These are phyloP conservation scores for Ceratobasidium sp. DNA, from an alignment of 1,284 basidiomycete species.

Conservation along the genomic window DNA sequence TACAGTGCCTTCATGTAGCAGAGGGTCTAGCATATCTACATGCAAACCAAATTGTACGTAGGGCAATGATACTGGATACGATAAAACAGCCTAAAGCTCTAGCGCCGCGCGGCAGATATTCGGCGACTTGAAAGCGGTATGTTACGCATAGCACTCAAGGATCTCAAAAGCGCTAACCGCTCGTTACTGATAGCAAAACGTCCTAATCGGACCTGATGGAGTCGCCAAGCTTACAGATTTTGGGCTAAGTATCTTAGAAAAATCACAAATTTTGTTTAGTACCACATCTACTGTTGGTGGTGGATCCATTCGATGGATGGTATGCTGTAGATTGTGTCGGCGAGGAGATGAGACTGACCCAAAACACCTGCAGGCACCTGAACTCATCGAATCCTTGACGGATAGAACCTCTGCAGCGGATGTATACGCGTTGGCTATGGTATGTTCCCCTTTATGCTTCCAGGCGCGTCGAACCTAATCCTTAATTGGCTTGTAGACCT, in stretches of 20 bases:
- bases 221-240: background rate
- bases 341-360: background rate
- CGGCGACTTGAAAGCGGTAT: background rate
- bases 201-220: background rate
- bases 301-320: background rate
- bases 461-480: no score
- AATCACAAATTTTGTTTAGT: background rate
- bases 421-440: no score
- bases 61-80: background rate
- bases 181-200: background rate
- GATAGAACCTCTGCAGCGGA: no score
- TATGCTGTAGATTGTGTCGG: background rate
- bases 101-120: background rate
- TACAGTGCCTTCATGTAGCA: conserved; percentile 1
- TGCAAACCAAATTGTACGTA: background rate
- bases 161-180: background rate
- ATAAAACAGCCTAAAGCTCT: background rate
- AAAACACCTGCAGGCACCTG: background rate
- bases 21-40: background rate
- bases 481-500: no score
- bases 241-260: background rate
- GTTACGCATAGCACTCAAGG: background rate
- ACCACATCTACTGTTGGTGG: background rate
- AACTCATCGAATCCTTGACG: background rate
- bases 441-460: no score